Evolutionary conservation across 1,284 basidiomycete genomes (phyloP), one percentile per base, ranked within the genome.

Genomic region (Malassezia globosa): DNA sequence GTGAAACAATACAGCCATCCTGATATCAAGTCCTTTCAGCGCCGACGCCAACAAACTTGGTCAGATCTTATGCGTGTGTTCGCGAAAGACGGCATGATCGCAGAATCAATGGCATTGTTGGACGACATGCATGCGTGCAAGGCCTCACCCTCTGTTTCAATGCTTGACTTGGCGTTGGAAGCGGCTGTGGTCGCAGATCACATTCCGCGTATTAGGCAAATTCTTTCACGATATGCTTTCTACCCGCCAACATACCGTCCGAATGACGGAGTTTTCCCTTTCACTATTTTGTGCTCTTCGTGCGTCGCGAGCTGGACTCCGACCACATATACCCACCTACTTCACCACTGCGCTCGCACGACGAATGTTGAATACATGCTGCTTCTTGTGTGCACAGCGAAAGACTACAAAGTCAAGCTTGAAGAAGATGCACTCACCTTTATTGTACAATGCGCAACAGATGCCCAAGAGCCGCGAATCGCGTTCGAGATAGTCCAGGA

Each of bases 281-380:
- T 13, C 29, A 11, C 11, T 31, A 31, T 16, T 31, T 31, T 31
- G 11, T 13, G 29, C 11, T 13, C 29, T 21, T 16, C 22, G 6
- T 24, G 26, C 31, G 16, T 35, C 18, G 8, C 31, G 16, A 18
- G 16, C 16, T 64, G 60, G 60, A 60, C 59, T n/a, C 42, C 54
- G 2, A 25, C 46, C 6, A 66, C 62, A 2, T 61, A 59, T 35
- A 44, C 53, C 19, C 54, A 52, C 18, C 37, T 63, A 37, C 21
- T 66, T 13, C 46, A 54, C 4, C 44, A 51, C 22, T 61, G 60
- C 18, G 51, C 47, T 10, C 49, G 51, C 25, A 52, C 53, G 2
- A 40, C 52, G 40, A 64, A 60, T 16, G 16, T 59, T n/a, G 65
- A 68, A 21, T 54, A 45, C 10, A 62, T 55, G 4, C 49, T 64